phyloP scores from a whole-genome alignment of 257 asterid species.

The Przewalskia tangutica region DNA sequence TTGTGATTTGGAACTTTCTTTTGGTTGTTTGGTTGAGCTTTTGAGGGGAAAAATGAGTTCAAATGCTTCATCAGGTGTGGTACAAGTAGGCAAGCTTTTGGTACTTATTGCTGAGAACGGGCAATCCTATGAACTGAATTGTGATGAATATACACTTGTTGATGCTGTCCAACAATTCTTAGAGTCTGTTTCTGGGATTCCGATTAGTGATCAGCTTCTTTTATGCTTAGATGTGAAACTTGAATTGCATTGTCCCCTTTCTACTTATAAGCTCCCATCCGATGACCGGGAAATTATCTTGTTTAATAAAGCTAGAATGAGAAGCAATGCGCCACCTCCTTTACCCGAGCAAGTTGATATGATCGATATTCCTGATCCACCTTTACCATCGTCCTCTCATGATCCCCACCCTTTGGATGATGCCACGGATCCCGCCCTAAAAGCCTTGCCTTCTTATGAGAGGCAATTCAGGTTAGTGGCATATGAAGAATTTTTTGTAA shows the following conservation, averaged over 20 bases:
- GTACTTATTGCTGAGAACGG: slow-evolving; percentile 88
- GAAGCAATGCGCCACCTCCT: slow-evolving; percentile 55
- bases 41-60: slow-evolving; percentile 34
- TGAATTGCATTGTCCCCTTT: slow-evolving; percentile 61
- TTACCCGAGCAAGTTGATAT: slow-evolving; percentile 45
- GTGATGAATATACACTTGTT: slow-evolving; percentile 65
- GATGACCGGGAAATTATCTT: slow-evolving; percentile 62
- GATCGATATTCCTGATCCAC: slow-evolving; percentile 56
- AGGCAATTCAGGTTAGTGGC: slow-evolving; percentile 47
- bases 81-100: slow-evolving; percentile 67
- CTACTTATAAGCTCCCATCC: slow-evolving; percentile 68
- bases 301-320: slow-evolving; percentile 77
- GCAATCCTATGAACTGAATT: slow-evolving; percentile 55
- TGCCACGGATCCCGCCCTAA: slow-evolving; percentile 84
- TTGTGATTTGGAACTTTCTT: background rate
- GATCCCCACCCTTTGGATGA: slow-evolving; percentile 69
- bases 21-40: background rate
- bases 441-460: slow-evolving; percentile 84
- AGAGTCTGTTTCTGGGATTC: slow-evolving; percentile 54
- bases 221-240: slow-evolving; percentile 80
- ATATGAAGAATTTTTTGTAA: too few relatives aligned
- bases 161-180: slow-evolving; percentile 59
- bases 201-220: slow-evolving; percentile 67
- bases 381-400: slow-evolving; percentile 38
- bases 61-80: slow-evolving; percentile 38